Evolutionary conservation across 2,329 filamentous ascomycete genomes (phyloP).

Genomic region (Anthostomella pinea): DNA sequence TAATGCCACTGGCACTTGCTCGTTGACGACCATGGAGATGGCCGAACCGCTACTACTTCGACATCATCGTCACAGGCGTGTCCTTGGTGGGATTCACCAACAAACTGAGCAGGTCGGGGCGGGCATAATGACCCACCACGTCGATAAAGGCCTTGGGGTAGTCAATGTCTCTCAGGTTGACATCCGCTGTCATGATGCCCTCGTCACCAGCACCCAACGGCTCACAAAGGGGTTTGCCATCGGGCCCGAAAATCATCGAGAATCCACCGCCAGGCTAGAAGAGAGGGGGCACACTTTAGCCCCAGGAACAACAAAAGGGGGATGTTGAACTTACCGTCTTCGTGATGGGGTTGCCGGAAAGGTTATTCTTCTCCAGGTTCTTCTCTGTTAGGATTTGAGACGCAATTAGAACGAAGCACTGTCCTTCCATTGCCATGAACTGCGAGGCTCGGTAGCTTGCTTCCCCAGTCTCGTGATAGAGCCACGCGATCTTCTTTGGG

Average conservation of each 20-base stretch:
- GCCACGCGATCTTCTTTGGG: slow-evolving; percentile 33
- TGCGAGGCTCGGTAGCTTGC: slow-evolving; percentile 35
- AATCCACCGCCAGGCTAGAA: slow-evolving; percentile 41
- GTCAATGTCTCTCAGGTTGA: slow-evolving; percentile 45
- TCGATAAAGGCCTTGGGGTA: slow-evolving; percentile 39
- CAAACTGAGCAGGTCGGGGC: slow-evolving; percentile 40
- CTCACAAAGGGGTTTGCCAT: slow-evolving; percentile 45
- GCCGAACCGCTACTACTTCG: slow-evolving; percentile 18
- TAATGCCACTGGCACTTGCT: not conserved
- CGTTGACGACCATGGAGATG: slow-evolving; percentile 1
- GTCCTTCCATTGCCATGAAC: slow-evolving; percentile 43
- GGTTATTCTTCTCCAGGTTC: slow-evolving; percentile 38
- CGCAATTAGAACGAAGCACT: slow-evolving; percentile 39
- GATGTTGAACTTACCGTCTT: slow-evolving; percentile 27
- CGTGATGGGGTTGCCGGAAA: slow-evolving; percentile 36
- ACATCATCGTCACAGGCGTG: slow-evolving; percentile 29
- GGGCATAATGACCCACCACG: slow-evolving; percentile 36
- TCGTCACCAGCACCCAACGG: slow-evolving; percentile 40
- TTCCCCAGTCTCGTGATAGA: slow-evolving; percentile 35
- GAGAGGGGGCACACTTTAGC: slow-evolving; percentile 12
- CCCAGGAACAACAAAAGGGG: slow-evolving; percentile 3
- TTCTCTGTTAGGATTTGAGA: slow-evolving; percentile 40
- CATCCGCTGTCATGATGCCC: slow-evolving; percentile 48
- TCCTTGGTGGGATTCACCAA: slow-evolving; percentile 35
- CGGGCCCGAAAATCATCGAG: slow-evolving; percentile 50